Evolutionary conservation across 257 asterid species (phyloP), one percentile per base, ranked within the genome.

Genomic region (Ocimum tenuiflorum): DNA sequence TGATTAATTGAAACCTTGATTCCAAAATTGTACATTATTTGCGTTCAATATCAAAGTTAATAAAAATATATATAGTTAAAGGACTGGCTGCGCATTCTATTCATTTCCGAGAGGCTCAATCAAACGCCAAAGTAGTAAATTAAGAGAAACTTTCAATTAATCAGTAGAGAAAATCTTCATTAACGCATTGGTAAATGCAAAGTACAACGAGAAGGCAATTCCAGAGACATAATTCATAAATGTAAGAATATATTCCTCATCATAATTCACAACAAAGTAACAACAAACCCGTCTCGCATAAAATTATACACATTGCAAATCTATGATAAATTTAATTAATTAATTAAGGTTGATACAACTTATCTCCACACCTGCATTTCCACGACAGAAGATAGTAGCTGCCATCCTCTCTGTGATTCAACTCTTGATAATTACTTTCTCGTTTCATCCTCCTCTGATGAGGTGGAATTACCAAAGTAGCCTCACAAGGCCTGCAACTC

Each of bases 281-380:
- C n/a, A 27, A 27, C 4, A 27, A 27, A 27, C 31, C 6, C 5
- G 13, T 43, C 50, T n/a, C 3, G 20, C 19, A 20, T 24, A 60
- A 22, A 23, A 6, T 47, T 18, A 18, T 29, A 55, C 3, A 56
- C 3, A 22, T 13, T 7, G 7, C 8, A 20, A 59, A 49, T 8
- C 3, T 8, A 48, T 15, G 11, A 67, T 10, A 17, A 27, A 29
- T 27, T 27, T 27, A 27, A 27, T 27, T 27, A 27, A 27, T 14
- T 12, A 41, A 13, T 72, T 33, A 86, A 70, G 90, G 90, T 11
- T 80, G 88, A 70, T 61, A 86, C 14, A 80, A 72, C 77, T 82
- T 82, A 48, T 81, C 70, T 8, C 95, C 88, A 68, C 95, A 86
- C 66, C 80, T 82, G 81, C 95, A 86, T 74, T 82, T 84, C 95